Evolutionary conservation across 306 rosid species (phyloP).

Genomic region (Casuarina equisetifolia): DNA sequence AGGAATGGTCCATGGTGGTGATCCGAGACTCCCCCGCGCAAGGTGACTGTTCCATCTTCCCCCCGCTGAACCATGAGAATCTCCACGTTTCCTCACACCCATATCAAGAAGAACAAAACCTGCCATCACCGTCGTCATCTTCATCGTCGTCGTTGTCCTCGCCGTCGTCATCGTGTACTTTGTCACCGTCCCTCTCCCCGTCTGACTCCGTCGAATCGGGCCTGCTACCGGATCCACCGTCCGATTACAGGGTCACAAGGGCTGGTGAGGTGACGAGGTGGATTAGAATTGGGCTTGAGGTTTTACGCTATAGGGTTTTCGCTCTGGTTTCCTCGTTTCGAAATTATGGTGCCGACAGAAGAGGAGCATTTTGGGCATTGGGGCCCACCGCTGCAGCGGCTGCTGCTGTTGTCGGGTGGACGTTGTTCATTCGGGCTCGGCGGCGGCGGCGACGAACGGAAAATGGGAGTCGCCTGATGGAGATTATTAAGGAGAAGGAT

Average conservation of each 20-base stretch:
- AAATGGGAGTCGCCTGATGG: slow-evolving; percentile 1
- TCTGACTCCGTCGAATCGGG: background rate
- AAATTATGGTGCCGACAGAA: background rate
- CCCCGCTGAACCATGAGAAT: slow-evolving; percentile 54
- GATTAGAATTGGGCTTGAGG: background rate
- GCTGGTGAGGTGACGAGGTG: background rate
- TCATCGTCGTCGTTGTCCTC: slow-evolving; percentile 13
- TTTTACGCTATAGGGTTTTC: background rate
- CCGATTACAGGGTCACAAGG: background rate
- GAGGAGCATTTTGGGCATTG: slow-evolving; percentile 9
- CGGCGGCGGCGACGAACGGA: slow-evolving; percentile 20
- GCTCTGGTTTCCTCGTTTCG: background rate
- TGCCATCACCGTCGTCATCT: slow-evolving; percentile 5
- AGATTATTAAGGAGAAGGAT: slow-evolving; percentile 28
- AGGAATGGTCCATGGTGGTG: slow-evolving; percentile 38
- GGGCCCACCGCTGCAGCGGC: background rate
- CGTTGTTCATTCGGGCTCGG: slow-evolving; percentile 7
- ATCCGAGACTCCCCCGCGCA: slow-evolving; percentile 32
- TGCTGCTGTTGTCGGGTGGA: background rate
- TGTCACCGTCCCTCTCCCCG: background rate
- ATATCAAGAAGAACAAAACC: slow-evolving; percentile 1
- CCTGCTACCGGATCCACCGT: background rate
- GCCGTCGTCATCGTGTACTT: slow-evolving; percentile 18
- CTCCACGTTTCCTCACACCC: slow-evolving; percentile 22
- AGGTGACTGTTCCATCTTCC: slow-evolving; percentile 39